Conservation (phyloP, 495 filamentous ascomycete genomes). For the Stereocaulon alpinum region DNA sequence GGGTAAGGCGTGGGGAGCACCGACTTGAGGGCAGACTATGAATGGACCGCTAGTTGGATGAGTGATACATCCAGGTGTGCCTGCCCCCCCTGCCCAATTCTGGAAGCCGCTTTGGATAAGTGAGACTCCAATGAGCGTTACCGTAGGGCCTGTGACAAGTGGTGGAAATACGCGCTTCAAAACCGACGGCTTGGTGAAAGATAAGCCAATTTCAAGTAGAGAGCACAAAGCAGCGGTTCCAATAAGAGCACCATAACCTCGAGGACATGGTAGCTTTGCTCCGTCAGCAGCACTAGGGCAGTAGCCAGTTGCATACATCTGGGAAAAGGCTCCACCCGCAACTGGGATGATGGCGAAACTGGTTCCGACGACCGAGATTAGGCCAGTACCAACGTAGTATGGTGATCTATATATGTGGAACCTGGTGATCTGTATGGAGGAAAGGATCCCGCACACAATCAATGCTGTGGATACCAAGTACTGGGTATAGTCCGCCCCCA, state of each 20-base stretch:
- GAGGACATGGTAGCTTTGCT: slow-evolving; percentile 63
- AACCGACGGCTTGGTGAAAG: slow-evolving; percentile 58
- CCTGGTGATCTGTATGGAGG: slow-evolving; percentile 72
- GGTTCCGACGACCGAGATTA: slow-evolving; percentile 84
- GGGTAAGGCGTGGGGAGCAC: slow-evolving; percentile 67
- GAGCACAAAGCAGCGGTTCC: slow-evolving; percentile 64
- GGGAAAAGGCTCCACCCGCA: slow-evolving; percentile 60
- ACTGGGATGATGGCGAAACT: slow-evolving; percentile 84
- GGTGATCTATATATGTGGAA: slow-evolving; percentile 70
- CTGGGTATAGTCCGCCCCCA: slow-evolving; percentile 48
- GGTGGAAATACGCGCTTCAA: slow-evolving; percentile 78
- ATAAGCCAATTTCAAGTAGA: slow-evolving; percentile 62
- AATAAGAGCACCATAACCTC: slow-evolving; percentile 75
- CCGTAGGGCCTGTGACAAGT: slow-evolving; percentile 73
- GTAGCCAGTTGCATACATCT: slow-evolving; percentile 78
- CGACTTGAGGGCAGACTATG: slow-evolving; percentile 57
- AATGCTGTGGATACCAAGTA: slow-evolving; percentile 86
- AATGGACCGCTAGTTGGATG: slow-evolving; percentile 45
- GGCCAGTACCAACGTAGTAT: slow-evolving; percentile 78
- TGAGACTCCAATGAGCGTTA: slow-evolving; percentile 64
- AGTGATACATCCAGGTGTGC: slow-evolving; percentile 41
- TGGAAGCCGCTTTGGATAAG: slow-evolving; percentile 69
- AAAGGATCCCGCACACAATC: slow-evolving; percentile 75
- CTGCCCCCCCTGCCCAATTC: slow-evolving; percentile 75
- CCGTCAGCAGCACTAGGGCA: slow-evolving; percentile 58